Evolutionary conservation across 208 protist genomes (phyloP).

Genomic region (Lotmaria passim): DNA sequence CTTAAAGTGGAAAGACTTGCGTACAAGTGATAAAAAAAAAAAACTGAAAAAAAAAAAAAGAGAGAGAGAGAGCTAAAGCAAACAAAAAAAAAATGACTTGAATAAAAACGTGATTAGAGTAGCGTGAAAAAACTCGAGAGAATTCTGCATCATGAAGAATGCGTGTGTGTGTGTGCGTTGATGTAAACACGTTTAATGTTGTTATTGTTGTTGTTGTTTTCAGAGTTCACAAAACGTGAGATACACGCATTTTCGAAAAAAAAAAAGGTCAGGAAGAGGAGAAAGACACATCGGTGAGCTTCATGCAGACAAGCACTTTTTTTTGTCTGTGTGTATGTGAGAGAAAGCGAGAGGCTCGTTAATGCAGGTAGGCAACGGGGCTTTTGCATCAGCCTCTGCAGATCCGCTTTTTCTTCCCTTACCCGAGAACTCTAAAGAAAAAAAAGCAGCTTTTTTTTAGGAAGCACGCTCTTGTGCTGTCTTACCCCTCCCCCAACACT

Average conservation of each 20-base stretch:
- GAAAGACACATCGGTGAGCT: neutral
- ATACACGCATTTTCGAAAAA: conserved; percentile 15
- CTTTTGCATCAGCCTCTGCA: too few species aligned
- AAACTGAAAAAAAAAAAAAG: conserved; percentile 21
- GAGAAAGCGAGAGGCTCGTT: too few species aligned
- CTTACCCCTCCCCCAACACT: too few species aligned
- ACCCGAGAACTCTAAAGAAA: too few species aligned
- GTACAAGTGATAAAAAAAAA: conserved; percentile 8
- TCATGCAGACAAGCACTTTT: neutral
- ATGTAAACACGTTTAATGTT: neutral
- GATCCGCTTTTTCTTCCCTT: too few species aligned
- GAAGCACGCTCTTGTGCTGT: too few species aligned
- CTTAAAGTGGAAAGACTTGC: conserved; percentile 9
- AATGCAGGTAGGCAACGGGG: too few species aligned
- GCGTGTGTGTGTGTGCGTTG: neutral
- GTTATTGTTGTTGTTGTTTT: too few species aligned
- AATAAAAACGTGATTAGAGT: conserved; percentile 2
- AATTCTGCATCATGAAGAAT: neutral
- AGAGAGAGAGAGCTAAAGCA: too few species aligned
- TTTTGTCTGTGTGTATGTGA: neutral
- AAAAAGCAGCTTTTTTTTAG: too few species aligned
- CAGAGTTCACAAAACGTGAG: too few species aligned
- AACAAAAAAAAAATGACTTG: conserved; percentile 14
- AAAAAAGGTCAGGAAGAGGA: neutral
- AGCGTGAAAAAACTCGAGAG: conserved; percentile 20